A percentile compares a stretch with the other conserved stretches of the same genome.
phyloP scores from a whole-genome alignment of 2,329 filamentous ascomycete species.

The Fusarium penzigii region DNA sequence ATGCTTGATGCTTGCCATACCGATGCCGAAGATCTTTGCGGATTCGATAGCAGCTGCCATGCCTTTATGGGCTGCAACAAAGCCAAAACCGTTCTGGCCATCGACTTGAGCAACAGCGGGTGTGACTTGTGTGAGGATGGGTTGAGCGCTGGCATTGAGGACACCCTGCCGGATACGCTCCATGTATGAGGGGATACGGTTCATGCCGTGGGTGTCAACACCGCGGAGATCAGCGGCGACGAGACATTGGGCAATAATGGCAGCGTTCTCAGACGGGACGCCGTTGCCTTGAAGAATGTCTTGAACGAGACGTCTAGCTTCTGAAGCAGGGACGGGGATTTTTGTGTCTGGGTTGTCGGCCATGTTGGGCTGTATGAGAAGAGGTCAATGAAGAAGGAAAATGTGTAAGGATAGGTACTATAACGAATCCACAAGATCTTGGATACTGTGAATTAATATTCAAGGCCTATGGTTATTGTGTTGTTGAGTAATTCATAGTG shows the following conservation, averaged over 20 bases:
- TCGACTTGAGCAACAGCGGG: constrained; percentile 70
- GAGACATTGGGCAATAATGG: constrained; percentile 66
- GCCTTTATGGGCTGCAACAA: constrained; percentile 65
- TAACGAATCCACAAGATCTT: not conserved
- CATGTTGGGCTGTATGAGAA: not conserved
- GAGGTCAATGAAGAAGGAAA: not conserved
- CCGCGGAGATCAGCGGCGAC: constrained; percentile 75
- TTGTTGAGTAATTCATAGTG: not conserved
- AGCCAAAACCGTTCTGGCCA: constrained; percentile 74
- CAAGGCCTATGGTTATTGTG: not conserved
- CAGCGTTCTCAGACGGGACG: constrained; percentile 59
- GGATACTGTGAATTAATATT: not conserved
- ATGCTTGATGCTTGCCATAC: constrained; percentile 73
- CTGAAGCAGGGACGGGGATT: constrained; percentile 38
- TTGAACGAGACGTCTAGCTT: constrained; percentile 50
- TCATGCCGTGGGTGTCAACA: constrained; percentile 76
- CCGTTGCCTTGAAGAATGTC: constrained; percentile 61
- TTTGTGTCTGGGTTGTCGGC: constrained; percentile 10
- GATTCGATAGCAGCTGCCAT: constrained; percentile 70
- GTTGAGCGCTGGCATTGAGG: constrained; percentile 61
- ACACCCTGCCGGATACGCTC: constrained; percentile 70
- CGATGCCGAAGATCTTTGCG: constrained; percentile 67
- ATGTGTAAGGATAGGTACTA: too few relatives aligned
- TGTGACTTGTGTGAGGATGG: constrained; percentile 61
- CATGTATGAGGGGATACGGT: constrained; percentile 78